A percentile compares a stretch with the other conserved stretches of the same genome.
These are phyloP conservation scores for Exophiala sideris DNA, from an alignment of 2,329 filamentous ascomycete species.

Conservation along the genomic window DNA sequence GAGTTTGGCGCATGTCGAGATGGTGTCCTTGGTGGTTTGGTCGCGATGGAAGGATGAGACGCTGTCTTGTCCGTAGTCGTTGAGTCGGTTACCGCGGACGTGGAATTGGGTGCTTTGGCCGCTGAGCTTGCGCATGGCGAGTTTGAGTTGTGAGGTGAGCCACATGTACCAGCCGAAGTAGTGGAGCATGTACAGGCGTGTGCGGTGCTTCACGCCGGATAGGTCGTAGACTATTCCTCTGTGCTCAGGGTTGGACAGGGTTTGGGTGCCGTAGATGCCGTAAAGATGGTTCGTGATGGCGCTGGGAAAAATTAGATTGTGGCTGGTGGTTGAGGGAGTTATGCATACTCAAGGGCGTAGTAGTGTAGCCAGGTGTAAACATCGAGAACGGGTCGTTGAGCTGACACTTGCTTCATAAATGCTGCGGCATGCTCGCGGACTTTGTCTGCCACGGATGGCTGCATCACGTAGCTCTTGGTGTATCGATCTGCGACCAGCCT, in stretches of 20 bases:
- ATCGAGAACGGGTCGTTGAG: slow-evolving; percentile 50
- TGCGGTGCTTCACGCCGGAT: slow-evolving; percentile 16
- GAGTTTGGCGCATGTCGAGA: slow-evolving; percentile 44
- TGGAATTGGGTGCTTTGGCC: slow-evolving; percentile 47
- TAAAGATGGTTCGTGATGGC: slow-evolving; percentile 17
- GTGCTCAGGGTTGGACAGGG: slow-evolving; percentile 7
- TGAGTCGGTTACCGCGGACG: slow-evolving; percentile 41
- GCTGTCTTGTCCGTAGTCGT: slow-evolving; percentile 57
- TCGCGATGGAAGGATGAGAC: slow-evolving; percentile 58
- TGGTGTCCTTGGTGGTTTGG: slow-evolving; percentile 55
- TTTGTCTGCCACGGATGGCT: slow-evolving; percentile 52
- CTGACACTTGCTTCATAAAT: slow-evolving; percentile 8
- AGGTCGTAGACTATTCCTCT: slow-evolving; percentile 14
- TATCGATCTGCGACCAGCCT: slow-evolving; percentile 65
- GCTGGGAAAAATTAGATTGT: slow-evolving; percentile 6
- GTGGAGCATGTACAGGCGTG: slow-evolving; percentile 13
- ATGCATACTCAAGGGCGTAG: slow-evolving; percentile 66
- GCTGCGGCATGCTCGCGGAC: slow-evolving; percentile 54
- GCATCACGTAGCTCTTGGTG: slow-evolving; percentile 65
- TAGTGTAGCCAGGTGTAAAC: slow-evolving; percentile 57
- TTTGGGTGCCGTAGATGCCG: slow-evolving; percentile 10
- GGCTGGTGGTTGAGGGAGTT: background rate
- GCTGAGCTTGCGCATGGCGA: slow-evolving; percentile 57
- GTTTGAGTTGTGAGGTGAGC: slow-evolving; percentile 46
- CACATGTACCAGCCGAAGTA: slow-evolving; percentile 12